Percentiles rank a stretch among this genome's conserved stretches.
phyloP scores from a whole-genome alignment of 768 basidiomycete species.

The Rhodotorula diobovata region DNA sequence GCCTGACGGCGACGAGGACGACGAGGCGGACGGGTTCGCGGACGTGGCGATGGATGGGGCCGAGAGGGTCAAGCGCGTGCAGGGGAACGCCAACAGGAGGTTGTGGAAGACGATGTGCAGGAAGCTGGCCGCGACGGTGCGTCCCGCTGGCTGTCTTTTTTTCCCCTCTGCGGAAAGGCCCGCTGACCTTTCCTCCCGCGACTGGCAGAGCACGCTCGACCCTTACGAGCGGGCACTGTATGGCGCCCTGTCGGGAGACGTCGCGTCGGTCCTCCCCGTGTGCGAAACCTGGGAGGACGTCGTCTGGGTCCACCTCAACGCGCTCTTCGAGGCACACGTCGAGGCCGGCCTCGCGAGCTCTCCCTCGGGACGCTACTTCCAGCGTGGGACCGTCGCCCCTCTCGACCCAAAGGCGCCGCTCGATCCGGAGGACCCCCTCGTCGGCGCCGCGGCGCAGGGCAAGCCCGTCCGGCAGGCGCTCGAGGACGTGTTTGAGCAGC shows the following conservation, averaged over 20 bases:
- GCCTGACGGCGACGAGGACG: conserved; percentile 46
- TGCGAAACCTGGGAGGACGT: conserved; percentile 93
- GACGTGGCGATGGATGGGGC: conserved; percentile 50
- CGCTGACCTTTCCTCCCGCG: background rate
- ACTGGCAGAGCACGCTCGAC: conserved; percentile 57
- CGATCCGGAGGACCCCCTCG: conserved; percentile 32
- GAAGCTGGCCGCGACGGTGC: conserved; percentile 69
- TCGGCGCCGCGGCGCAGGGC: conserved; percentile 3
- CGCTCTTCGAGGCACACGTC: conserved; percentile 75
- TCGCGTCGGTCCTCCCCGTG: conserved; percentile 62
- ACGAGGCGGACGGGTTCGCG: conserved; percentile 47
- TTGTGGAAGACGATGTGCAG: conserved; percentile 86
- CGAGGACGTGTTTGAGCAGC: conserved; percentile 46
- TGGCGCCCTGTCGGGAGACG: conserved; percentile 69
- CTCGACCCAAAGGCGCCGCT: conserved; percentile 1
- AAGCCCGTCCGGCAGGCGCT: conserved; percentile 40
- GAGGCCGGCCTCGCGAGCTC: conserved; percentile 57
- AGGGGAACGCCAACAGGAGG: conserved; percentile 68
- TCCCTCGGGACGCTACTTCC: conserved; percentile 22
- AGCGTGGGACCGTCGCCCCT: conserved; percentile 12
- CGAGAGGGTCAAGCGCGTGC: conserved; percentile 50
- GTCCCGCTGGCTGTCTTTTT: conserved; percentile 41
- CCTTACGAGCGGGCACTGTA: conserved; percentile 78
- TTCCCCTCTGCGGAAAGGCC: too few relatives aligned
- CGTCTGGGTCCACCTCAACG: conserved; percentile 81